Evolutionary conservation across 2,329 filamentous ascomycete genomes (phyloP), one percentile per base, ranked within the genome.

Genomic region (Nigrospora osmanthi): DNA sequence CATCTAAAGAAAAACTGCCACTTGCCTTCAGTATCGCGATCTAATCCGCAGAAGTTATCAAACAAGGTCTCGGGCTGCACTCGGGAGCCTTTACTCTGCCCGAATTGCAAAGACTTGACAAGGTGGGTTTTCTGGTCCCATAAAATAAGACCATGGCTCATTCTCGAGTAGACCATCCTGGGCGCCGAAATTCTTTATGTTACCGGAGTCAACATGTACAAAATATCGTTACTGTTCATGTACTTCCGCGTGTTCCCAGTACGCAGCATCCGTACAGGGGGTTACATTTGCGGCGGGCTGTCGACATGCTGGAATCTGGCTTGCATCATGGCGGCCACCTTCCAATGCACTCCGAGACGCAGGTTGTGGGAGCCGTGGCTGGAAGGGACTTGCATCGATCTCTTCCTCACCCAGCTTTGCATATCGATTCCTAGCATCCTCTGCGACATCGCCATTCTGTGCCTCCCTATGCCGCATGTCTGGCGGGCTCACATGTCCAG

Each of bases 131-230:
- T 23, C 19, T 23, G 19, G 19, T 23, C 19, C 19, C 19, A 23
- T 23, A 23, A 23, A 23, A 23, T 23, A 23, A 23, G 19, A 23
- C 19, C 4, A 23, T 23, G 19, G 14, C 32, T n/a, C 3, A 32
- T 15, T 31, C 13, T 19, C 16, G 10, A 10, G 16, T n/a, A 43
- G 42, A 38, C 35, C 2, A 15, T 43, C 14, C 34, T 43, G 12
- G 42, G 42, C 4, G 42, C 42, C n/a, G 42, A 43, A n/a, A 38
- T 43, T 32, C 28, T 43, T 10, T 43, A 43, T 12, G 12, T n/a
- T 28, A 43, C 42, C 10, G 42, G 35, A 34, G 42, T 43, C 35
- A 43, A 43, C 35, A 38, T 43, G 42, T 43, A 43, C 42, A 45
- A 45, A 33, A 36, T 45, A 23, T 36, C 43, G 23, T 32, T 45